Conservation (phyloP, 2,329 filamentous ascomycete genomes). For the Paecilomyces sp. region DNA sequence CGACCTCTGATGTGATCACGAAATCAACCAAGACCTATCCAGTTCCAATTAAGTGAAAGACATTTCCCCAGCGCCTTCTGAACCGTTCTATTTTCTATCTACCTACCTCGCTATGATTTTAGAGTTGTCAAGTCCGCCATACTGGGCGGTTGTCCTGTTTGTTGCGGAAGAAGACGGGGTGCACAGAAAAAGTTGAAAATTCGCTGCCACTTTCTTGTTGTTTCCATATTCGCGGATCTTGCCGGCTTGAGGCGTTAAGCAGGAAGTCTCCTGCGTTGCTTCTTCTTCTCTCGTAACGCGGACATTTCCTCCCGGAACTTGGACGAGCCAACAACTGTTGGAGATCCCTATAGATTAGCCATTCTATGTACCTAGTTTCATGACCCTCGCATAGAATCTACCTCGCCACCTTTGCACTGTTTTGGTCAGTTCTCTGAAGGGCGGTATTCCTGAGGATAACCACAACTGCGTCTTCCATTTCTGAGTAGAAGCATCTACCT, state of each 20-base stretch:
- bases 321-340: not conserved
- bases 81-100: not conserved
- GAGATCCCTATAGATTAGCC: not conserved
- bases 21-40: not conserved
- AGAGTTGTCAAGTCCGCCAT: not conserved
- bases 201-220: not conserved
- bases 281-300: not conserved
- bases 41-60: not conserved
- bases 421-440: not conserved
- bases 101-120: not conserved
- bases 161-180: not conserved
- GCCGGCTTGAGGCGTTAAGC: not conserved
- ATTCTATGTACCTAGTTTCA: not conserved
- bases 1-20: slow-evolving; percentile 20
- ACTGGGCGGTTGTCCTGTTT: not conserved
- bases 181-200: not conserved
- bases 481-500: not conserved
- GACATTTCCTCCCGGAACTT: not conserved
- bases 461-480: not conserved
- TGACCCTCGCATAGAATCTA: not conserved
- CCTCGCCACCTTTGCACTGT: too few relatives aligned
- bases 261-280: not conserved
- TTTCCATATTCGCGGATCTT: not conserved
- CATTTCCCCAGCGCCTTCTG: not conserved
- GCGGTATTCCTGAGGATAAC: not conserved